phyloP scores from a whole-genome alignment of 2,329 filamentous ascomycete genomes.

The Aspergillus quadricinctus region DNA sequence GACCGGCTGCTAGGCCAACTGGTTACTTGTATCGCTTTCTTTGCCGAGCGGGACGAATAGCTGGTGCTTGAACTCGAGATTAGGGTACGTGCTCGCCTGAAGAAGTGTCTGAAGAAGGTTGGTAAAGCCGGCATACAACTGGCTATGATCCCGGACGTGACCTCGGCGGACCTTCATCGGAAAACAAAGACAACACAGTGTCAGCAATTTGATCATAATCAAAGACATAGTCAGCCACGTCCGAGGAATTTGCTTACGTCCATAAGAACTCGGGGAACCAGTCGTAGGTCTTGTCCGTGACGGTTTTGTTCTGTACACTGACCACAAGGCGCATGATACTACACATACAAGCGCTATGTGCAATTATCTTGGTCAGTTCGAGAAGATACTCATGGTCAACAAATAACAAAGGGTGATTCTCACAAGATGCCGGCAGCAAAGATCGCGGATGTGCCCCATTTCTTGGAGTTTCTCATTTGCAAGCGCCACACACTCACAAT shows the following conservation, averaged over 20 bases:
- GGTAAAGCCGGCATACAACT: constrained; percentile 21
- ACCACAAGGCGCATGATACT: constrained; percentile 22
- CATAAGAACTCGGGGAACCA: constrained; percentile 23
- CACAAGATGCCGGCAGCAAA: constrained; percentile 22
- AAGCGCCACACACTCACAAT: constrained; percentile 20
- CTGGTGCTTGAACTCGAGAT: constrained; percentile 2
- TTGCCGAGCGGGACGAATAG: background rate
- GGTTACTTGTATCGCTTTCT: background rate
- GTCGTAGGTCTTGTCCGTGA: constrained; percentile 18
- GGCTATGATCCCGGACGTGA: constrained; percentile 22
- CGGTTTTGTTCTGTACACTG: constrained; percentile 14
- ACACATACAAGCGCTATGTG: constrained; percentile 16
- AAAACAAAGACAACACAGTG: background rate
- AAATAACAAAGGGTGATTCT: background rate
- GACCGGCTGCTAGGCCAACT: background rate
- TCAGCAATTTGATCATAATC: background rate
- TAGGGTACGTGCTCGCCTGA: constrained; percentile 11
- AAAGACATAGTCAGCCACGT: background rate
- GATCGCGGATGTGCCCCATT: constrained; percentile 18
- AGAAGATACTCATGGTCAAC: background rate
- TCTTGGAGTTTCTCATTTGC: constrained; percentile 15
- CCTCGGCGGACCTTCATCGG: constrained; percentile 17
- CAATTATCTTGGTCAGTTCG: background rate
- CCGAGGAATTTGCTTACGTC: constrained; percentile 14
- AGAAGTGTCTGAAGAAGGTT: constrained; percentile 19